Evolutionary conservation across 2,329 filamentous ascomycete species (phyloP).

Genomic region (Arachnomyces sp.): DNA sequence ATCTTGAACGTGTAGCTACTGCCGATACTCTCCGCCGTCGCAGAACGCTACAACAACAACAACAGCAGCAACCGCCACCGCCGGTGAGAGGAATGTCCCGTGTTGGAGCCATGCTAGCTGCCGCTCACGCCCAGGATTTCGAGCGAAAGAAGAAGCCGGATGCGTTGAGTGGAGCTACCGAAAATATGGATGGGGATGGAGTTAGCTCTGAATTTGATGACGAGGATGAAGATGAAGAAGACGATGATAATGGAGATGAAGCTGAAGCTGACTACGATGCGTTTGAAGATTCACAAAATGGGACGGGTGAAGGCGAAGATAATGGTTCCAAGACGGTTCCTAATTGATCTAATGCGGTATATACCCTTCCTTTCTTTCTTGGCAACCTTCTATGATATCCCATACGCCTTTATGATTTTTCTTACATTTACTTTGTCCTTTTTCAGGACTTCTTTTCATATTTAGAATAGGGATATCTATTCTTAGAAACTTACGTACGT

Average conservation of each 20-base stretch:
- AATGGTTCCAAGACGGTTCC: too few species aligned
- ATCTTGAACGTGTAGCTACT: constrained; percentile 8
- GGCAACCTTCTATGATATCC: too few species aligned
- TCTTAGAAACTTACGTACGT: too few species aligned
- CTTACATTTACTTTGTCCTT: too few species aligned
- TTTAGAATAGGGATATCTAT: too few species aligned
- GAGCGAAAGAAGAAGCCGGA: constrained; percentile 62
- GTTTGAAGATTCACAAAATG: constrained; percentile 2
- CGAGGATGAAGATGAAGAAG: constrained; percentile 28
- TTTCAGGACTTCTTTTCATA: too few species aligned
- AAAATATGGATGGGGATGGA: constrained; percentile 26
- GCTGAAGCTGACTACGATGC: constrained; percentile 6
- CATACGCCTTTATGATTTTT: too few species aligned
- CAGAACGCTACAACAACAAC: constrained; percentile 12
- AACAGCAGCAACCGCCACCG: constrained; percentile 20
- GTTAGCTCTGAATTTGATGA: constrained; percentile 31
- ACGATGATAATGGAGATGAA: constrained; percentile 16
- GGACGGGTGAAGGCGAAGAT: constrained; percentile 5
- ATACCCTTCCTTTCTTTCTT: too few species aligned
- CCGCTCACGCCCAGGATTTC: constrained; percentile 86
- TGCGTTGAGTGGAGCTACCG: constrained; percentile 29
- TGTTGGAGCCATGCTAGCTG: constrained; percentile 63
- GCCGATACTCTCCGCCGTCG: constrained; percentile 11
- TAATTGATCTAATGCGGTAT: too few species aligned
- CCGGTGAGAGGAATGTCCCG: constrained; percentile 37